Percentiles rank a stretch among this genome's conserved stretches.
Evolutionary conservation across 257 asterid species (phyloP).

Genomic region (Lithospermum erythrorhizon): DNA sequence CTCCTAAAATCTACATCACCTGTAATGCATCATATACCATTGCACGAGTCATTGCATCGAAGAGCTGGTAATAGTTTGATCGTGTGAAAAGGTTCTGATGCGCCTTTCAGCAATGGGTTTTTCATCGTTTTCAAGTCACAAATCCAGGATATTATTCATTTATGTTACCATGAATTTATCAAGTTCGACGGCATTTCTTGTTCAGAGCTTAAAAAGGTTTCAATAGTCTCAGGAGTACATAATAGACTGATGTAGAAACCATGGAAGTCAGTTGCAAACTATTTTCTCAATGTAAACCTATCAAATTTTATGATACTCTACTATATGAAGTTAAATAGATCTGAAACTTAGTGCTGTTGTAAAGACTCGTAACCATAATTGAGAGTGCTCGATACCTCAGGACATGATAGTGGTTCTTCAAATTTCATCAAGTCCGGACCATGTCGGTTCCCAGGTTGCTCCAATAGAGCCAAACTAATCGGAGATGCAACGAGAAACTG

Average conservation of each 20-base stretch:
- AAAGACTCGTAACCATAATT: too few species aligned
- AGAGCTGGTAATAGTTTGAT: neutral
- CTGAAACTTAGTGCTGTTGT: too few species aligned
- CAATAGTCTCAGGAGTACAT: neutral
- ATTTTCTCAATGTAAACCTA: neutral
- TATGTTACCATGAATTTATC: neutral
- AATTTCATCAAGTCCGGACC: neutral
- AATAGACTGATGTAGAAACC: neutral
- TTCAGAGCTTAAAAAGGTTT: neutral
- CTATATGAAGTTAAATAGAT: too few species aligned
- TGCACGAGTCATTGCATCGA: neutral
- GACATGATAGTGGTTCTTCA: neutral
- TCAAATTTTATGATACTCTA: too few species aligned
- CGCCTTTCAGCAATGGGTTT: neutral
- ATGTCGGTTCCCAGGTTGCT: neutral
- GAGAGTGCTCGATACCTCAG: neutral
- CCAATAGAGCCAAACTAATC: neutral
- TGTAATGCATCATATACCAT: neutral
- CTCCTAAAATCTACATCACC: conserved; percentile 8
- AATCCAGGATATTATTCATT: neutral
- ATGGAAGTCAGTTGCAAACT: neutral
- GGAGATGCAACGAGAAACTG: neutral
- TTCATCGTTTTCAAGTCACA: neutral
- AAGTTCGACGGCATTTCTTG: neutral
- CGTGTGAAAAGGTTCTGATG: neutral